Evolutionary conservation across 352 stramenopile genomes (phyloP), one percentile per base, ranked within the genome.

Genomic region (Thraustotheca clavata): DNA sequence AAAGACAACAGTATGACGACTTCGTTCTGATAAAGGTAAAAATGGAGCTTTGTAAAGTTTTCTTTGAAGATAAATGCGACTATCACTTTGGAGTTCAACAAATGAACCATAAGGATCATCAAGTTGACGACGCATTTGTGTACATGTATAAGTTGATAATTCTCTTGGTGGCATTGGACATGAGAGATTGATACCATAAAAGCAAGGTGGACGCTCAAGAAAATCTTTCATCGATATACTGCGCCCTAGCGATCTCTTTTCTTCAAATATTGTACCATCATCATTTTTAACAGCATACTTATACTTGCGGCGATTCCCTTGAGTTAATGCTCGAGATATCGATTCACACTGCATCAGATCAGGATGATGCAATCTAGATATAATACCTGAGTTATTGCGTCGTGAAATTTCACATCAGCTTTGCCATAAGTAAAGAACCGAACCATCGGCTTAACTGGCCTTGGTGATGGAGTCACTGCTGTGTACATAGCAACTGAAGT

Each of bases 1-100:
- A 26, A 65, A 65, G 22, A 65, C 1, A 4, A 65, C 57, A 16
- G 57, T 65, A 46, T 35, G 16, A 26, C 57, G 57, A 14, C 39
- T 40, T 8, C 57, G 57, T 24, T 43, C 57, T 34, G 57, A 50
- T 20, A 65, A 35, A 11, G 57, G 57, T 34, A 40, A 6, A 32
- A 65, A 65, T 20, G 39, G 29, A 9, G 38, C 38, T 3, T 33
- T 48, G 41, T 65, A 65, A 8, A 65, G 38, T 12, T 27, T 24
- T 1, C 16, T 14, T 24, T 65, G 57, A 2, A 65, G n/a, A 8
- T 18, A 47, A 22, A 20, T 16, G 14, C 57, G 57, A 9, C 16
- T 22, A 20, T 33, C 14, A 4, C 33, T 16, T 32, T 12, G n/a
- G 7, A 65, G 26, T 22, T 65, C 39, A 20, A 65, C n/a, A 5